Evolutionary conservation across 2,329 filamentous ascomycete species (phyloP), one percentile per base, ranked within the genome.

Genomic region (Arachnopeziza araneosa): DNA sequence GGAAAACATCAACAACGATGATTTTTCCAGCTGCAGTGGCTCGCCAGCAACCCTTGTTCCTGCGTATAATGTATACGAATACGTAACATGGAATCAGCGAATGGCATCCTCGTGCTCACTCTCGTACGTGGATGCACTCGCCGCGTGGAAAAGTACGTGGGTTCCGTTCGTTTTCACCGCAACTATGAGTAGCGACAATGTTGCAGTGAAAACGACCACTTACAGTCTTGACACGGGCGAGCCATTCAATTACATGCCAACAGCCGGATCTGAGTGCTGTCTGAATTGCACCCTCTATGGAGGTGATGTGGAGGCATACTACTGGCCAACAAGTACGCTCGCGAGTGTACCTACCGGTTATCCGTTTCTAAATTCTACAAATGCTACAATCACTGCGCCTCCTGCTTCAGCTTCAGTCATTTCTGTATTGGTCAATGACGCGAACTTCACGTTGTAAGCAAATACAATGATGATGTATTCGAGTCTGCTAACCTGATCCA

Each of bases 381-480:
- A 44, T 44, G 36, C 36, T 3, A 44, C 36, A 44, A 44, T 44
- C 17, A 44, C 36, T 44, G 10, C 36, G 36, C 12, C 36, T 44
- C 24, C 55, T 26, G 48, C 55, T 6, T 30, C 51, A 1, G 30
- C 55, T 24, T 21, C 55, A 1, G 14, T 56, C 21, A 51, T 54
- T 22, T 52, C 59, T 24, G 52, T 32, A 10, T 24, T 58, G 19
- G 52, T 58, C 24, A 52, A 61, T 52, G 36, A 24, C 12, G 48
- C 26, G 3, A 50, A 51, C 14, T 58, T 54, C 23, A 58, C 59
- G 1, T 61, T 61, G 59, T 61, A 57, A 50, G 51, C 44, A 44
- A 19, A 6, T 44, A 17, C 5, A 30, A 12, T 44, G 17, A 14
- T 17, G 5, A 5, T 3, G 17, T 6, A 12, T 14, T 17, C 12